Evolutionary conservation across 768 basidiomycete species (phyloP).

Genomic region (Austroboletus festivus): DNA sequence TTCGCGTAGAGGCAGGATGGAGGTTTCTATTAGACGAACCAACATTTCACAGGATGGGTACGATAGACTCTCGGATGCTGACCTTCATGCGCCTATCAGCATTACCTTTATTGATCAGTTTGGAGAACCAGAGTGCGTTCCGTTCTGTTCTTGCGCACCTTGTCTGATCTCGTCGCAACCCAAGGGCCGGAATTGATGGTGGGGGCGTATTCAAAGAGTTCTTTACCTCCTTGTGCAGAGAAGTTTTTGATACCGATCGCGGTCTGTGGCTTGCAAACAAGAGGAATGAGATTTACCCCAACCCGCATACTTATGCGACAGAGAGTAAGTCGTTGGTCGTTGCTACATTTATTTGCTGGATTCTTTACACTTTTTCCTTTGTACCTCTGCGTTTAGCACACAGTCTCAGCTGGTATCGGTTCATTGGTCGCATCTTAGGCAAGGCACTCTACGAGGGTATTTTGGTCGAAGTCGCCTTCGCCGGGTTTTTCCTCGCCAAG

Average conservation of each 20-base stretch:
- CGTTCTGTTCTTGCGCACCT: not conserved
- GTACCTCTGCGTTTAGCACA: conserved; percentile 47
- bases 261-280: conserved; percentile 91
- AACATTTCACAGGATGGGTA: conserved; percentile 90
- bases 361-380: not conserved
- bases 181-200: conserved; percentile 88
- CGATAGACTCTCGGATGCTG: conserved; percentile 70
- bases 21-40: conserved; percentile 49
- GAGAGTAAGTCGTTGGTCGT: conserved; percentile 55
- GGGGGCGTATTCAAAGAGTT: conserved; percentile 99
- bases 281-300: conserved; percentile 94
- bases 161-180: conserved; percentile 2
- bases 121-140: conserved; percentile 74
- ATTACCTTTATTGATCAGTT: conserved; percentile 94
- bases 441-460: conserved; percentile 98
- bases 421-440: conserved; percentile 90
- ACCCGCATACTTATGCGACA: conserved; percentile 86
- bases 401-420: conserved; percentile 87
- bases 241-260: conserved; percentile 92
- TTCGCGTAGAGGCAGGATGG: conserved; percentile 19
- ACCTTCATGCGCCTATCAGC: conserved; percentile 78
- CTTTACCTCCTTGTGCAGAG: conserved; percentile 86
- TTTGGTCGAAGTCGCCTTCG: conserved; percentile 91
- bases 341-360: not conserved
- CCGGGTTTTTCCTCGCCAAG: conserved; percentile 92